phyloP scores from a whole-genome alignment of 2,329 filamentous ascomycete species.

The Mycogone perniciosa region DNA sequence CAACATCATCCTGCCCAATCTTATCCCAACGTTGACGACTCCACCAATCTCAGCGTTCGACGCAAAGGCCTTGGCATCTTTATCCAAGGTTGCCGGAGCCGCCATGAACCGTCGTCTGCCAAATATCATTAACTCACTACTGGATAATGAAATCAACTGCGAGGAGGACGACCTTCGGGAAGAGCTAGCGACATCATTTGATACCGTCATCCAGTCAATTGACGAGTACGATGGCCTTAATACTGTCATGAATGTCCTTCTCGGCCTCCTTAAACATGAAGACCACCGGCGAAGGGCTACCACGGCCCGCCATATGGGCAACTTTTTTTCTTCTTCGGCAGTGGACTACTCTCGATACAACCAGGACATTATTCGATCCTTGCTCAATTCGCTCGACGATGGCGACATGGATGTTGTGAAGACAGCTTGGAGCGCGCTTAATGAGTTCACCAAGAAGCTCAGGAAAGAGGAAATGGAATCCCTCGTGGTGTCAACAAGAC shows the following conservation, averaged over 20 bases:
- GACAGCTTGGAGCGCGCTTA: constrained; percentile 80
- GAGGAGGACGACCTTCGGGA: constrained; percentile 65
- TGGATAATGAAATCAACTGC: constrained; percentile 81
- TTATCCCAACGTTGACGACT: constrained; percentile 86
- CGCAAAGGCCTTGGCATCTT: constrained; percentile 83
- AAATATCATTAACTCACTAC: constrained; percentile 83
- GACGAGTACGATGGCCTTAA: constrained; percentile 96
- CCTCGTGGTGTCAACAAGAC: constrained; percentile 77
- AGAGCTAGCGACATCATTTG: constrained; percentile 76
- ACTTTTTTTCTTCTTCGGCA: constrained; percentile 74
- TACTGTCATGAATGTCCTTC: constrained; percentile 88
- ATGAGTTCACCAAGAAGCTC: constrained; percentile 78
- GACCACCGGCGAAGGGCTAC: constrained; percentile 78
- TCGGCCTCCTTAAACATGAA: constrained; percentile 83
- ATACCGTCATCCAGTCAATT: constrained; percentile 83
- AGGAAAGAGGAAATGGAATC: constrained; percentile 98
- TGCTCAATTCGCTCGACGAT: constrained; percentile 91
- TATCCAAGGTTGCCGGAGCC: constrained; percentile 83
- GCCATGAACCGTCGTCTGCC: constrained; percentile 88
- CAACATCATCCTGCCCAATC: constrained; percentile 92
- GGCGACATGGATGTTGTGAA: constrained; percentile 78
- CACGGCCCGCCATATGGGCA: constrained; percentile 72
- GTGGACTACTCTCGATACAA: constrained; percentile 95
- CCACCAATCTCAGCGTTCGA: constrained; percentile 93
- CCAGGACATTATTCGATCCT: constrained; percentile 83